These are phyloP conservation scores for Vanderwaltozyma verrucispora DNA, from an alignment of 805 yeast species.

Conservation along the genomic window DNA sequence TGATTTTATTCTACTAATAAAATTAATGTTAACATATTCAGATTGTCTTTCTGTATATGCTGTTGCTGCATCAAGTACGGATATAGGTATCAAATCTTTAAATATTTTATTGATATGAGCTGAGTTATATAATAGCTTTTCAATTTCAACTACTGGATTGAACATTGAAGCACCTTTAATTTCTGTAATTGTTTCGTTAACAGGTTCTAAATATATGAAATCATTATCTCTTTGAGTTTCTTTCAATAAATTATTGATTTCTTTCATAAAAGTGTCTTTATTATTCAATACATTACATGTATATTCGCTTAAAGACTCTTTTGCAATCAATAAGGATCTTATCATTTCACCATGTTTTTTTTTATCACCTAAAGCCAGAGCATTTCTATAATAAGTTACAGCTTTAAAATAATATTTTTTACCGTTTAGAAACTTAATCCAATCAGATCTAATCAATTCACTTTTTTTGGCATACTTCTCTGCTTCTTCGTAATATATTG, in stretches of 20 bases:
- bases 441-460: constrained; percentile 45
- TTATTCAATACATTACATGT: neutral
- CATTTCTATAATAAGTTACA: constrained; percentile 56
- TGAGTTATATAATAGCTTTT: constrained; percentile 19
- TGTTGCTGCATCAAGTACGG: constrained; percentile 52
- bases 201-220: constrained; percentile 57
- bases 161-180: constrained; percentile 46
- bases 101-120: constrained; percentile 34
- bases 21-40: constrained; percentile 36
- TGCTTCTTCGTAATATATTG: constrained; percentile 44
- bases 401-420: constrained; percentile 61
- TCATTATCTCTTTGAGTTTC: constrained; percentile 73
- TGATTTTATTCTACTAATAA: constrained; percentile 39
- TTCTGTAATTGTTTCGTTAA: constrained; percentile 44
- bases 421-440: constrained; percentile 50
- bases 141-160: constrained; percentile 30
- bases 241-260: constrained; percentile 36
- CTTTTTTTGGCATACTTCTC: constrained; percentile 35
- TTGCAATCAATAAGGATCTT: constrained; percentile 32
- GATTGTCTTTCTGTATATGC: constrained; percentile 61
- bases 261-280: constrained; percentile 33
- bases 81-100: constrained; percentile 53
- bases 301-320: neutral
- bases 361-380: constrained; percentile 30
- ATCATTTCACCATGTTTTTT: constrained; percentile 64